phyloP scores from a whole-genome alignment of 2,329 filamentous ascomycete genomes.

The Alternaria incomplexa region DNA sequence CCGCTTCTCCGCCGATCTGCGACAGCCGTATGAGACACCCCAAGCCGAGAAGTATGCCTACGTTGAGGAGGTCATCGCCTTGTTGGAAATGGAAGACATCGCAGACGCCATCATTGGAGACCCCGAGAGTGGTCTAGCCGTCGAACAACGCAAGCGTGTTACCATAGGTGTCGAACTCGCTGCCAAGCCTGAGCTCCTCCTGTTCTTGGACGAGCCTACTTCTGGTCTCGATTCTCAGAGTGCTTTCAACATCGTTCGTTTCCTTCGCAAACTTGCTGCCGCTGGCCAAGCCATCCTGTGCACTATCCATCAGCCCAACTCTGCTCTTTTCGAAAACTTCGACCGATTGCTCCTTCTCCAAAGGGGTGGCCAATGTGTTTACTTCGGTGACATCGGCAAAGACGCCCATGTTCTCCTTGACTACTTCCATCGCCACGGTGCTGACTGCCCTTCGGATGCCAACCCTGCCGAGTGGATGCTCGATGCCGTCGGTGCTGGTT shows the following conservation, averaged over 20 bases:
- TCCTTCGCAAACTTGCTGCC: conserved; percentile 76
- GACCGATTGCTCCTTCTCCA: conserved; percentile 81
- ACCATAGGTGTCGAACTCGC: conserved; percentile 68
- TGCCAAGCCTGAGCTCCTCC: conserved; percentile 71
- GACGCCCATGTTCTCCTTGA: conserved; percentile 74
- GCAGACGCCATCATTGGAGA: conserved; percentile 70
- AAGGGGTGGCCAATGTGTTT: conserved; percentile 79
- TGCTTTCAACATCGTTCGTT: conserved; percentile 78
- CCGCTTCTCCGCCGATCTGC: conserved; percentile 68
- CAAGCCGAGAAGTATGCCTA: conserved; percentile 68
- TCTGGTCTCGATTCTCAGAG: conserved; percentile 75
- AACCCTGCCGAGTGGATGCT: conserved; percentile 80
- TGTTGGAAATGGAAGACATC: conserved; percentile 70
- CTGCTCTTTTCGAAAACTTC: conserved; percentile 85
- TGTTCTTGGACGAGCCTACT: conserved; percentile 82
- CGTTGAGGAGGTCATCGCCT: conserved; percentile 69
- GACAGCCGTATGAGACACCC: conserved; percentile 65
- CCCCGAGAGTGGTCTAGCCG: conserved; percentile 65
- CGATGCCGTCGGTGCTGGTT: conserved; percentile 80
- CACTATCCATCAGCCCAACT: conserved; percentile 90
- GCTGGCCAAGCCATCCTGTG: conserved; percentile 88
- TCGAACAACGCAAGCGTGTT: conserved; percentile 68
- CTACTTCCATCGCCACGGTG: conserved; percentile 60
- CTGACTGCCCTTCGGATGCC: conserved; percentile 62
- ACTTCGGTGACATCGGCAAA: conserved; percentile 83